These are phyloP conservation scores for Botrytis cinerea DNA, from an alignment of 2,329 filamentous ascomycete species.

Conservation along the genomic window DNA sequence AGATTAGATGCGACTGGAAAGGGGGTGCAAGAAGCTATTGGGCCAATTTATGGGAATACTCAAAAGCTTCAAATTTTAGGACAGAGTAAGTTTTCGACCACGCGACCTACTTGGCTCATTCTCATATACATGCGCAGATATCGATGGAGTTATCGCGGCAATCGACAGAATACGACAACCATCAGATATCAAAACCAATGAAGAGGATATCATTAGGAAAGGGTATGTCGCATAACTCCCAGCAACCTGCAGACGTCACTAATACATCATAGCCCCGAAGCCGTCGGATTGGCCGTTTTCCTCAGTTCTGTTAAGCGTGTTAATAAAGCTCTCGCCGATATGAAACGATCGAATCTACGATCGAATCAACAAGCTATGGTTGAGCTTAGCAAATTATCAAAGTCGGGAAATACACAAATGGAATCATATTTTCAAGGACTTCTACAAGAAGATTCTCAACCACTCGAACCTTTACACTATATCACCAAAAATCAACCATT, in stretches of 20 bases:
- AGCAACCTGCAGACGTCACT: conserved; percentile 7
- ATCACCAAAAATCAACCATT: conserved; percentile 89
- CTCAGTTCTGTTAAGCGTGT: conserved; percentile 87
- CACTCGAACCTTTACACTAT: conserved; percentile 87
- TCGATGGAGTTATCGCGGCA: conserved; percentile 80
- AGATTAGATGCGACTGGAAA: conserved; percentile 86
- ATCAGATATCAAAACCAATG: conserved; percentile 86
- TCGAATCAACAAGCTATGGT: conserved; percentile 87
- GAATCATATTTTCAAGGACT: conserved; percentile 82
- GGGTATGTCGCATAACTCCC: conserved; percentile 49
- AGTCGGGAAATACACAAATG: conserved; percentile 77
- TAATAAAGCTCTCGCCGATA: conserved; percentile 78
- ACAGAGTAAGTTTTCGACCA: conserved; percentile 57
- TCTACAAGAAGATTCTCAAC: conserved; percentile 73
- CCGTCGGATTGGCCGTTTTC: conserved; percentile 79
- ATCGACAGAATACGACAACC: conserved; percentile 89
- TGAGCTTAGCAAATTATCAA: conserved; percentile 76
- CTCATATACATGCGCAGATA: conserved; percentile 54
- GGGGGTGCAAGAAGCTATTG: conserved; percentile 87
- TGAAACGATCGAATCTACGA: conserved; percentile 86
- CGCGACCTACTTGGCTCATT: background rate
- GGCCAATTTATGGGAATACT: conserved; percentile 90
- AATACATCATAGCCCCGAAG: conserved; percentile 62
- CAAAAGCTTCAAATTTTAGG: conserved; percentile 85
- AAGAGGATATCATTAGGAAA: conserved; percentile 86